Conservation (phyloP, 345 rosid genomes). For the Noccaea caerulescens region DNA sequence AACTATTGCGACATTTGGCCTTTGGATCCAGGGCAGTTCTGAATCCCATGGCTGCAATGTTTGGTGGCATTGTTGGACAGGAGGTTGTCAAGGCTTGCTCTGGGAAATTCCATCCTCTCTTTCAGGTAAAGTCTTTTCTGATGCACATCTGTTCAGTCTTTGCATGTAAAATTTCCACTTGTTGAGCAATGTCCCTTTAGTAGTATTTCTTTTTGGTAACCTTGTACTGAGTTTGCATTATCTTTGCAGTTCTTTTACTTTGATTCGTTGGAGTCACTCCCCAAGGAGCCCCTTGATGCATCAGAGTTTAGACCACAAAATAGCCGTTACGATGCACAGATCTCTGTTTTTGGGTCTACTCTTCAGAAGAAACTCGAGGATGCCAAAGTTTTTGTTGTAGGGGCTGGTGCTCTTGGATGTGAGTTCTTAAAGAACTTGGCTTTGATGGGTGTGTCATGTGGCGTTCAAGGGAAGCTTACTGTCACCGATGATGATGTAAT, state of each 20-base stretch:
- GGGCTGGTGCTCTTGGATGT: slow-evolving; percentile 94
- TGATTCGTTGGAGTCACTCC: slow-evolving; percentile 85
- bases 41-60: slow-evolving; percentile 96
- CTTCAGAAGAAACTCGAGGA: slow-evolving; percentile 81
- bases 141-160: slow-evolving; percentile 16
- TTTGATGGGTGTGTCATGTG: slow-evolving; percentile 78
- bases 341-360: slow-evolving; percentile 82
- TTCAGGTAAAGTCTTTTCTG: slow-evolving; percentile 56
- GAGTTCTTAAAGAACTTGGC: slow-evolving; percentile 90
- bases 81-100: slow-evolving; percentile 95
- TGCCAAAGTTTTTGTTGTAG: slow-evolving; percentile 73
- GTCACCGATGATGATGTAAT: slow-evolving; percentile 79
- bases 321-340: slow-evolving; percentile 85
- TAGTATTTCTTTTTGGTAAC: slow-evolving; percentile 13
- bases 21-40: slow-evolving; percentile 90
- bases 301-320: slow-evolving; percentile 64
- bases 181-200: neutral
- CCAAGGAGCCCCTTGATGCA: slow-evolving; percentile 64
- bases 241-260: slow-evolving; percentile 78
- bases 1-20: slow-evolving; percentile 68
- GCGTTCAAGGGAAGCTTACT: slow-evolving; percentile 66
- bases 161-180: slow-evolving; percentile 9
- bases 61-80: slow-evolving; percentile 93
- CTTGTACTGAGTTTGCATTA: slow-evolving; percentile 16
- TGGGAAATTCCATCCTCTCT: slow-evolving; percentile 91